Conservation (phyloP, 345 rosid genomes). For the Aquilaria sinensis region DNA sequence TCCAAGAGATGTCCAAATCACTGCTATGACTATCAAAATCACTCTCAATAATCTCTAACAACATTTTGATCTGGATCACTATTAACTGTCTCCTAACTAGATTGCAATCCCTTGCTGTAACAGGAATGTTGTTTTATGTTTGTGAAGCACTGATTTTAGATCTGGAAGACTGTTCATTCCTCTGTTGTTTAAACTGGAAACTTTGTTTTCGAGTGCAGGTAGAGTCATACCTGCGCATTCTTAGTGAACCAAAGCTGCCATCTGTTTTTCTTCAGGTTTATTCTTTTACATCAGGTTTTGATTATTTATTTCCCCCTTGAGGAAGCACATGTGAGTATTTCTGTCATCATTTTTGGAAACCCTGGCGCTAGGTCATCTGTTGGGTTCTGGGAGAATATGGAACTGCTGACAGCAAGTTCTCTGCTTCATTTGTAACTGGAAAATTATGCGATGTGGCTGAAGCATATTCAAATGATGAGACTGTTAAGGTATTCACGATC, state of each 20-base stretch:
- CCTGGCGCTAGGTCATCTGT: slow-evolving; percentile 75
- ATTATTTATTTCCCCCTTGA: slow-evolving; percentile 4
- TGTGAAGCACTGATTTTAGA: too few species aligned
- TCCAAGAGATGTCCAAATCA: too few species aligned
- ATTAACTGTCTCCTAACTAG: neutral
- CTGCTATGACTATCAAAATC: too few species aligned
- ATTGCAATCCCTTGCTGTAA: neutral
- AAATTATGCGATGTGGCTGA: slow-evolving; percentile 94
- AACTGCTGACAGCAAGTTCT: slow-evolving; percentile 75
- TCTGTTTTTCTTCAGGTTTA: slow-evolving; percentile 87
- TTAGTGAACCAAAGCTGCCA: slow-evolving; percentile 96
- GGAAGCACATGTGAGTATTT: neutral
- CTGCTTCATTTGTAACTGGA: slow-evolving; percentile 80
- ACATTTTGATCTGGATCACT: neutral
- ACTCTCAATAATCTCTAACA: too few species aligned
- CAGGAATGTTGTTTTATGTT: neutral
- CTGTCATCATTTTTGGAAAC: slow-evolving; percentile 13
- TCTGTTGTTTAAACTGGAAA: slow-evolving; percentile 15
- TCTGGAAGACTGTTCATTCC: too few species aligned
- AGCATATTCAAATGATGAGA: slow-evolving; percentile 91
- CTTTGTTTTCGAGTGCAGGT: slow-evolving; percentile 43
- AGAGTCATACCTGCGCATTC: slow-evolving; percentile 84
- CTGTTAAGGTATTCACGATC: slow-evolving; percentile 60
- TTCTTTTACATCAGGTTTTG: slow-evolving; percentile 12
- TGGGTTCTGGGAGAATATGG: slow-evolving; percentile 99